Evolutionary conservation across 2,329 filamentous ascomycete genomes (phyloP).

Genomic region (Alternaria dauci): DNA sequence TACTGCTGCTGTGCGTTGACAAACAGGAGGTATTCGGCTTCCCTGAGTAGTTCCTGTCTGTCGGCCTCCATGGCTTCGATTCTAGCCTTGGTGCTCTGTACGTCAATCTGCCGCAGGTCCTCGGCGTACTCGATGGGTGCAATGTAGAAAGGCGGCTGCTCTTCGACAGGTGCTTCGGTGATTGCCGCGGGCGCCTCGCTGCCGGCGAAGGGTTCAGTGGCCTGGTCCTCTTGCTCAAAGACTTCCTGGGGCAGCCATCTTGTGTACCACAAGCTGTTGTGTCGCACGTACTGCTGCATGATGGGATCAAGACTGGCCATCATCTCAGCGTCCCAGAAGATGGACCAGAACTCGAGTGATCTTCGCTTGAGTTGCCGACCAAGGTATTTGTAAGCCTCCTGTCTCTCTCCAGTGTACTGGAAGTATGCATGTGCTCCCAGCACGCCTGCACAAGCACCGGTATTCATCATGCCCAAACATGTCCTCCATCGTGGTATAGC

Average conservation of each 20-base stretch:
- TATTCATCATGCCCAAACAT: constrained; percentile 35
- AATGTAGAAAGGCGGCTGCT: constrained; percentile 27
- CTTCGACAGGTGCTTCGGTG: neutral
- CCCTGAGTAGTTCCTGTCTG: constrained; percentile 23
- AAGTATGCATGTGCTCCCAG: constrained; percentile 35
- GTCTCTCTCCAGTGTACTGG: constrained; percentile 39
- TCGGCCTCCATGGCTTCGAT: constrained; percentile 28
- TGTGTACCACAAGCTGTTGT: constrained; percentile 36
- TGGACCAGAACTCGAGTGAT: constrained; percentile 35
- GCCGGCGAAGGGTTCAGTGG: constrained; percentile 5
- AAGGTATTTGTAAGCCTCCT: constrained; percentile 31
- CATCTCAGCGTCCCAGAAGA: constrained; percentile 37
- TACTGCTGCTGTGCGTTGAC: constrained; percentile 31
- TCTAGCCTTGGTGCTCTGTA: constrained; percentile 14
- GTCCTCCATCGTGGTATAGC: constrained; percentile 34
- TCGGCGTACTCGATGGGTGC: constrained; percentile 32
- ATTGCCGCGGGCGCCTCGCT: neutral
- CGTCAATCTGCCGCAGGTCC: constrained; percentile 26
- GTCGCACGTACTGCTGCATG: constrained; percentile 38
- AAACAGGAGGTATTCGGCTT: constrained; percentile 32
- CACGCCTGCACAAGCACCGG: constrained; percentile 36
- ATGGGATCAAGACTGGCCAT: constrained; percentile 36
- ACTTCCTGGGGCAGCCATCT: constrained; percentile 29
- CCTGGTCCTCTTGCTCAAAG: constrained; percentile 24
- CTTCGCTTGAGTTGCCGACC: constrained; percentile 25